Conservation (phyloP, 306 rosid genomes). For the Prosopis cineraria region DNA sequence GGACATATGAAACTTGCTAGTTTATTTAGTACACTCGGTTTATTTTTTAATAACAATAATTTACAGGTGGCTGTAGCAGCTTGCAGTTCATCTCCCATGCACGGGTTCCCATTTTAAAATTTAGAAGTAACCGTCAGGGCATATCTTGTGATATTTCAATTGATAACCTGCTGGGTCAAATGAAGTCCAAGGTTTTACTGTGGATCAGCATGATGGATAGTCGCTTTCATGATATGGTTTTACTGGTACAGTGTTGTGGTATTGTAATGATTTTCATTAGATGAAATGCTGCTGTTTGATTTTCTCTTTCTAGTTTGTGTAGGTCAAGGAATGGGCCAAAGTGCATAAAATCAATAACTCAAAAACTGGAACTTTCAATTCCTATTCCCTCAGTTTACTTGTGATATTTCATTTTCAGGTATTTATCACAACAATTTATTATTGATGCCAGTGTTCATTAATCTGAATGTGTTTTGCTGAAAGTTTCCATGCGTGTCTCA, state of each 20-base stretch:
- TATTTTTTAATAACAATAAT: slow-evolving; percentile 1
- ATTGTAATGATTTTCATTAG: slow-evolving; percentile 20
- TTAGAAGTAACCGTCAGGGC: slow-evolving; percentile 48
- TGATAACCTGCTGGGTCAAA: slow-evolving; percentile 74
- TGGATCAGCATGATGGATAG: slow-evolving; percentile 74
- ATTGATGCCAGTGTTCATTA: slow-evolving; percentile 28
- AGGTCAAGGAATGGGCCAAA: slow-evolving; percentile 99
- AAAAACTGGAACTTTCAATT: slow-evolving; percentile 73
- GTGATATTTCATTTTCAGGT: slow-evolving; percentile 97
- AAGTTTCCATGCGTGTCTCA: background rate
- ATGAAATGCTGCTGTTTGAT: slow-evolving; percentile 39
- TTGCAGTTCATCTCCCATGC: slow-evolving; percentile 60
- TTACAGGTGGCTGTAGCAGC: slow-evolving; percentile 70
- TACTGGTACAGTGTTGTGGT: slow-evolving; percentile 67
- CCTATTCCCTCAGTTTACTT: slow-evolving; percentile 87
- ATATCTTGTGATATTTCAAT: slow-evolving; percentile 92
- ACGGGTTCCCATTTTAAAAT: slow-evolving; percentile 84
- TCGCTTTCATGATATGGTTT: slow-evolving; percentile 82
- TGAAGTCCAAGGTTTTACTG: slow-evolving; percentile 75
- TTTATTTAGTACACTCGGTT: slow-evolving; percentile 21
- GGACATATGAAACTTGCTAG: slow-evolving; percentile 27
- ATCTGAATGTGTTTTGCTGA: slow-evolving; percentile 32
- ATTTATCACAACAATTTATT: slow-evolving; percentile 23
- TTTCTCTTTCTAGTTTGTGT: slow-evolving; percentile 48
- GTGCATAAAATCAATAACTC: slow-evolving; percentile 77